Percentiles rank a stretch among this genome's conserved stretches.
These are phyloP conservation scores for Auricularia sp. DNA, from an alignment of 768 basidiomycete species.

Conservation along the genomic window DNA sequence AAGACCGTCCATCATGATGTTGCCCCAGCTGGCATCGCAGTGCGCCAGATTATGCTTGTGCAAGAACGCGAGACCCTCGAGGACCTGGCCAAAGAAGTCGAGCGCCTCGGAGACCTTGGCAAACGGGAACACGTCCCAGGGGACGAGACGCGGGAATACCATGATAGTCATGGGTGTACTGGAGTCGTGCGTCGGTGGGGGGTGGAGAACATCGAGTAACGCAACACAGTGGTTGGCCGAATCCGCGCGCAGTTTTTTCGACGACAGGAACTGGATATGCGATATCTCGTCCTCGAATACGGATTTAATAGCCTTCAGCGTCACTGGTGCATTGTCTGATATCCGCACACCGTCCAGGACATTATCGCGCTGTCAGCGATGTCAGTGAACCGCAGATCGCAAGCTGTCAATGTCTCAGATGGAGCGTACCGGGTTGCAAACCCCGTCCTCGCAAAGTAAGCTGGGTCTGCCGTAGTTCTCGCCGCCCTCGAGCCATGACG, in stretches of 20 bases:
- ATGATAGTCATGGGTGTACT: conserved; percentile 12
- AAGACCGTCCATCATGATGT: conserved; percentile 10
- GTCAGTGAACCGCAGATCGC: neutral
- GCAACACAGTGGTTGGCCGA: conserved; percentile 17
- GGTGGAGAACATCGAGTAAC: conserved; percentile 12
- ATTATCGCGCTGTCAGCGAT: neutral
- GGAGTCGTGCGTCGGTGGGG: conserved; percentile 17
- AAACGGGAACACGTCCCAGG: conserved; percentile 16
- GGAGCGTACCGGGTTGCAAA: neutral
- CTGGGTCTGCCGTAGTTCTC: neutral
- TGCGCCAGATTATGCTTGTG: conserved; percentile 16
- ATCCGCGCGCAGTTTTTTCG: conserved; percentile 5
- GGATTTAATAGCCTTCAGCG: neutral
- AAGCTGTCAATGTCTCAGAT: neutral
- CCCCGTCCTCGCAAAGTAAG: neutral
- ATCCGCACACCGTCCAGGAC: neutral
- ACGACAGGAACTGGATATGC: conserved; percentile 7
- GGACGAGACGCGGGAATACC: conserved; percentile 16
- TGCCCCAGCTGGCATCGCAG: conserved; percentile 7
- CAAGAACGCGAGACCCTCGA: conserved; percentile 19
- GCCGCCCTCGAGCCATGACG: neutral
- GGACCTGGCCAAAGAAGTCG: conserved; percentile 15
- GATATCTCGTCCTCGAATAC: conserved; percentile 8
- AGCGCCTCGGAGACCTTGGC: conserved; percentile 18
- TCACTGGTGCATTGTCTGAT: neutral